Conservation (phyloP, 345 rosid species). For the Eucalyptus cloeziana region DNA sequence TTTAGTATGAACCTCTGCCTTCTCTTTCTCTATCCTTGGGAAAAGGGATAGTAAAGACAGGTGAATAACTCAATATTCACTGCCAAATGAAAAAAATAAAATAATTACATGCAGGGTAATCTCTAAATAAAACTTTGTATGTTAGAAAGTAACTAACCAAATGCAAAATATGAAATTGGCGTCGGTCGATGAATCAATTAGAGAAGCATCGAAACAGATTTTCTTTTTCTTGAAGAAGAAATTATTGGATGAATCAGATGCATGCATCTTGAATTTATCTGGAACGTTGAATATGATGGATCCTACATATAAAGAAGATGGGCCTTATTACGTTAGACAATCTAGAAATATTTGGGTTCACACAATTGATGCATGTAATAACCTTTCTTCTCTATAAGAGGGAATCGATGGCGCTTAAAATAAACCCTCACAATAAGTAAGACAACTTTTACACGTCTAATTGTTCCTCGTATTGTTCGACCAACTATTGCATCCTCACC, state of each 20-base stretch:
- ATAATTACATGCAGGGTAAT: background rate
- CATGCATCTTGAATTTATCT: background rate
- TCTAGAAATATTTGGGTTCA: background rate
- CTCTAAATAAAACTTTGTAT: background rate
- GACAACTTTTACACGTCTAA: background rate
- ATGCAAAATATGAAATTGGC: background rate
- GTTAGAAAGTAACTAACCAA: background rate
- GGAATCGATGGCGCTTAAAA: background rate
- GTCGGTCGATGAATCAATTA: background rate
- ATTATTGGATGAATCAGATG: background rate
- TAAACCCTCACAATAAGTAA: background rate
- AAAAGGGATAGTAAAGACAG: background rate
- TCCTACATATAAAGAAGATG: background rate
- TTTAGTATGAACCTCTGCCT: background rate
- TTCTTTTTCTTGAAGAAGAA: background rate
- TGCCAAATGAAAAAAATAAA: background rate
- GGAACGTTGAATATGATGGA: background rate
- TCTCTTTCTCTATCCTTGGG: background rate
- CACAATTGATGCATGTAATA: background rate
- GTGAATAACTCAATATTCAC: background rate
- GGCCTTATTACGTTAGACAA: background rate
- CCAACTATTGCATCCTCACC: background rate
- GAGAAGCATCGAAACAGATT: background rate
- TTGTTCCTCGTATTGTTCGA: accelerated
- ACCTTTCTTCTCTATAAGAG: background rate